Conservation (phyloP, 805 yeast genomes). For the Priceomyces carsonii region DNA sequence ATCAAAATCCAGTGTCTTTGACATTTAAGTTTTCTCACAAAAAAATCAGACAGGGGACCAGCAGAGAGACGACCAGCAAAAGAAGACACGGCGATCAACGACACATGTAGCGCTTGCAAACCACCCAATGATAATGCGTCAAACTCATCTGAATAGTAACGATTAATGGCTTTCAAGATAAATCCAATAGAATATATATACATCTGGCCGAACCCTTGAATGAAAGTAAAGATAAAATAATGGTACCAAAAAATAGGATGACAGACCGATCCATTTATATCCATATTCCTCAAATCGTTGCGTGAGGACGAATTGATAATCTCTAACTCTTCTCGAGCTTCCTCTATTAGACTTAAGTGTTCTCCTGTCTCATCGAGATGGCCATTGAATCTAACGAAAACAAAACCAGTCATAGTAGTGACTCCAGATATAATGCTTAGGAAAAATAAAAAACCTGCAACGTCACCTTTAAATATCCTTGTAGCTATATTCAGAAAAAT, state of each 20-base stretch:
- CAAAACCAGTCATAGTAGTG: conserved; percentile 27
- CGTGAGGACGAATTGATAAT: background rate
- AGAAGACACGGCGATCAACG: conserved; percentile 28
- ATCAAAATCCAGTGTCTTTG: conserved; percentile 36
- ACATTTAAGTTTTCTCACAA: conserved; percentile 20
- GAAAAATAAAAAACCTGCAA: conserved; percentile 22
- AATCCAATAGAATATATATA: conserved; percentile 36
- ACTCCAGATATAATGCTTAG: conserved; percentile 23
- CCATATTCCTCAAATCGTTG: conserved; percentile 15
- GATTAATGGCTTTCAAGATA: conserved; percentile 28
- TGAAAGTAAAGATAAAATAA: conserved; percentile 27
- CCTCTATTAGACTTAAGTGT: conserved; percentile 8
- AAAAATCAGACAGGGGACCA: conserved; percentile 31
- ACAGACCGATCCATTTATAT: conserved; percentile 20
- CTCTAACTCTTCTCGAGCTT: conserved; percentile 8
- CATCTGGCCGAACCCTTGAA: conserved; percentile 42
- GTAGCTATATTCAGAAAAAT: conserved; percentile 23
- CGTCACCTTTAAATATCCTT: conserved; percentile 21
- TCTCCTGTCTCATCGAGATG: conserved; percentile 12
- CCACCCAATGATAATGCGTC: conserved; percentile 13
- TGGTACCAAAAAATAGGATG: conserved; percentile 35
- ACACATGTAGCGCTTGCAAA: conserved; percentile 35
- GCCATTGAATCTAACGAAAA: conserved; percentile 33
- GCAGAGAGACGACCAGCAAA: conserved; percentile 32
- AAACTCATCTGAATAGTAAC: conserved; percentile 14